Conservation (phyloP, 1,139 yeast species). For the Arxiozyma slooffiae region DNA sequence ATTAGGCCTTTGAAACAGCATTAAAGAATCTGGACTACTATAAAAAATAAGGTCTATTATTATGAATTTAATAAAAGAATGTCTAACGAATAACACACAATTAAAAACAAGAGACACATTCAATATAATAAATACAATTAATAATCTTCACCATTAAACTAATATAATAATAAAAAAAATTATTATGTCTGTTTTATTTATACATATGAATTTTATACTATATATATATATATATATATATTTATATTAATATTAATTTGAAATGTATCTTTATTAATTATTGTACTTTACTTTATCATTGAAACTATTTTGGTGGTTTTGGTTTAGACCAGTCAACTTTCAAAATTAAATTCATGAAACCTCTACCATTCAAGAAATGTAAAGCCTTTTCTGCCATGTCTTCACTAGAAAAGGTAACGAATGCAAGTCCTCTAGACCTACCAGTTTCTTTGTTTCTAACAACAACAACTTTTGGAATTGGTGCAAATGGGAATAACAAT, state of each 20-base stretch:
- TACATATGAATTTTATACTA: too few species aligned
- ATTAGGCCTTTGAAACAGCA: too few species aligned
- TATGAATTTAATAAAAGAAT: too few species aligned
- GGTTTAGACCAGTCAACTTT: constrained; percentile 57
- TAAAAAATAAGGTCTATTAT: too few species aligned
- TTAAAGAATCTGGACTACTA: too few species aligned
- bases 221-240: too few species aligned
- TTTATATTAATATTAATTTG: too few species aligned
- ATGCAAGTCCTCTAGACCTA: constrained; percentile 94
- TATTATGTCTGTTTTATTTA: background rate
- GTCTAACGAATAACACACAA: too few species aligned
- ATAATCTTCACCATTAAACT: background rate
- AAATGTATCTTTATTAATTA: too few species aligned
- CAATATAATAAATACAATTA: too few species aligned
- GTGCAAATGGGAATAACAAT: constrained; percentile 65
- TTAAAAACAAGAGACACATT: too few species aligned
- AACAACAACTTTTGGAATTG: constrained; percentile 69
- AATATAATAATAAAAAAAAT: too few species aligned
- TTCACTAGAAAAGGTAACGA: constrained; percentile 70
- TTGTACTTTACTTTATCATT: background rate
- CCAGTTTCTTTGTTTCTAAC: constrained; percentile 92
- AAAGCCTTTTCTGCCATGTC: constrained; percentile 68
- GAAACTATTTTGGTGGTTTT: constrained; percentile 13
- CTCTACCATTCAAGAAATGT: constrained; percentile 76
- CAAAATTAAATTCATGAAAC: constrained; percentile 85